phyloP scores from a whole-genome alignment of 1,284 basidiomycete genomes.

The Gomphus bonarii region DNA sequence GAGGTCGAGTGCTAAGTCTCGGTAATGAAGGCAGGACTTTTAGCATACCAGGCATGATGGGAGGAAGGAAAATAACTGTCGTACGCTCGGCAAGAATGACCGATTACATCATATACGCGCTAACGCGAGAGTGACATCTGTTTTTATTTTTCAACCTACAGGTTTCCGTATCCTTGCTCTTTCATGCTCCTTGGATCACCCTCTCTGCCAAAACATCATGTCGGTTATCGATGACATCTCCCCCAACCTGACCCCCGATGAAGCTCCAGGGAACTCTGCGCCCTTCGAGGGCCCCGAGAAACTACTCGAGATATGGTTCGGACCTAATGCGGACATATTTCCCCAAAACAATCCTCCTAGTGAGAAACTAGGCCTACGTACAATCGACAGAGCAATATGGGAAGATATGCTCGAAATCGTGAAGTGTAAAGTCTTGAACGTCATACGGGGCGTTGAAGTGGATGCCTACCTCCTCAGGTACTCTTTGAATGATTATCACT shows the following conservation, averaged over 20 bases:
- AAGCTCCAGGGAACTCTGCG: conserved; percentile 28
- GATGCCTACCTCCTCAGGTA: conserved; percentile 96
- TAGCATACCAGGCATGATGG: neutral
- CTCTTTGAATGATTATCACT: conserved; percentile 21
- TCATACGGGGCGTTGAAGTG: conserved; percentile 76
- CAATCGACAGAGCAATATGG: conserved; percentile 74
- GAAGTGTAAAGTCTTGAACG: conserved; percentile 92
- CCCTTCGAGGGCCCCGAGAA: conserved; percentile 92
- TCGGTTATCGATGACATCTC: conserved; percentile 46
- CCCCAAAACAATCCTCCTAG: conserved; percentile 31
- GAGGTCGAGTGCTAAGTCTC: conserved; percentile 22
- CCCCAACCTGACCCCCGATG: conserved; percentile 15
- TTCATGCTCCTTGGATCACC: conserved; percentile 50
- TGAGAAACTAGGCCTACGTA: conserved; percentile 61
- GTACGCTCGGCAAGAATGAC: neutral
- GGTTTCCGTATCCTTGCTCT: conserved; percentile 20
- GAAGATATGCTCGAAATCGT: conserved; percentile 97
- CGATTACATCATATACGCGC: neutral
- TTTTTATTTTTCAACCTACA: neutral
- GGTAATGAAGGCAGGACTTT: neutral
- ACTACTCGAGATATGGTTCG: conserved; percentile 97
- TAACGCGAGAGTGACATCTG: neutral
- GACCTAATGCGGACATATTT: conserved; percentile 58
- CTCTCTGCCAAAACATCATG: conserved; percentile 29
- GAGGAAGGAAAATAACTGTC: neutral